Conservation (phyloP, 2,329 filamentous ascomycete species). For the Whalleya microplaca region DNA sequence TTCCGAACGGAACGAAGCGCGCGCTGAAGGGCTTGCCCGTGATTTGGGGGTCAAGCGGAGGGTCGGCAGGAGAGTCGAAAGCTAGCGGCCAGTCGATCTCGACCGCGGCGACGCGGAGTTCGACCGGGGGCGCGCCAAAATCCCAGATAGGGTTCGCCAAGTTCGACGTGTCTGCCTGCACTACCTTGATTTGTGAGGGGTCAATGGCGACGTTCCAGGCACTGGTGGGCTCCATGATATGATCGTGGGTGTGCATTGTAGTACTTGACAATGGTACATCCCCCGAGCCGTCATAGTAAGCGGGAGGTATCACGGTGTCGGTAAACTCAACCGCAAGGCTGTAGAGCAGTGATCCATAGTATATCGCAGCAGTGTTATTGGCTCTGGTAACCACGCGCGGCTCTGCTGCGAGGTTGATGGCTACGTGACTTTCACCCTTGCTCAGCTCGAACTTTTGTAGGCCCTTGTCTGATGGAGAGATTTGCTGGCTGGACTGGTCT, state of each 20-base stretch:
- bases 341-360: conserved; percentile 38
- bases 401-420: conserved; percentile 31
- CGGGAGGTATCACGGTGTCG: conserved; percentile 22
- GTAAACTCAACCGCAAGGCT: conserved; percentile 35
- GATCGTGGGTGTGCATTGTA: conserved; percentile 34
- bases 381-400: conserved; percentile 35
- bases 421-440: conserved; percentile 26
- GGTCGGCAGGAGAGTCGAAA: conserved; percentile 32
- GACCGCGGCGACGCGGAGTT: conserved; percentile 37
- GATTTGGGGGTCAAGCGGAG: conserved; percentile 23
- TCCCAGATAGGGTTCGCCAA: conserved; percentile 37
- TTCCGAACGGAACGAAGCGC: conserved; percentile 38
- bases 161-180: conserved; percentile 12
- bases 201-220: conserved; percentile 40
- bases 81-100: conserved; percentile 38
- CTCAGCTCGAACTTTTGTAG: conserved; percentile 32
- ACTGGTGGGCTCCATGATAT: conserved; percentile 32
- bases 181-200: conserved; percentile 34
- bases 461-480: conserved; percentile 27
- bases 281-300: conserved; percentile 21
- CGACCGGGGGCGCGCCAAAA: conserved; percentile 34
- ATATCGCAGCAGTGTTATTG: conserved; percentile 38
- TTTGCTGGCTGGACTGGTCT: conserved; percentile 4
- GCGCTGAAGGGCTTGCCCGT: conserved; percentile 34
- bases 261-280: conserved; percentile 22